Conservation (phyloP, 306 rosid genomes). For the Cercis canadensis region DNA sequence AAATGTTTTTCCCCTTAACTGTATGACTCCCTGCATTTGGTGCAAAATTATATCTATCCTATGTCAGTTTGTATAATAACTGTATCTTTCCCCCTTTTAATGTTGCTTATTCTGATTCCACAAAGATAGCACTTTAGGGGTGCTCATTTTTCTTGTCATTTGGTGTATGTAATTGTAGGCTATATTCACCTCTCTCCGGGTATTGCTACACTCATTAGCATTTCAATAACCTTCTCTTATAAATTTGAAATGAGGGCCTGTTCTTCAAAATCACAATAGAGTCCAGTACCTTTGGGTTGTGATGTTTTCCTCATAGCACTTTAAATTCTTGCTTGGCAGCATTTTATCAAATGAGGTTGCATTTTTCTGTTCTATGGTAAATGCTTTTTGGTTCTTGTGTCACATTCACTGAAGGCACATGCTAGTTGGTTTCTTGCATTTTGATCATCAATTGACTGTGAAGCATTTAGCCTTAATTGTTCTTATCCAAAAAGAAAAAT, state of each 20-base stretch:
- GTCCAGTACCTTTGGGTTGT: background rate
- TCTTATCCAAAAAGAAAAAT: too few relatives aligned
- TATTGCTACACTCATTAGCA: too few relatives aligned
- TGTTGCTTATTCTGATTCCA: background rate
- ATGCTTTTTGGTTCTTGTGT: too few relatives aligned
- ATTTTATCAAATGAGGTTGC: background rate
- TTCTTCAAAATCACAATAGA: background rate
- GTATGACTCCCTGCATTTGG: too few relatives aligned
- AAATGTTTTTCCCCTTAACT: too few relatives aligned
- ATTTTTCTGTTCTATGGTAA: background rate
- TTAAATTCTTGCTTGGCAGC: background rate
- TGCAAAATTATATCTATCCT: too few relatives aligned
- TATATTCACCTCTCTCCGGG: background rate
- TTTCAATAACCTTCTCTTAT: too few relatives aligned
- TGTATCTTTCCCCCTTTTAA: background rate
- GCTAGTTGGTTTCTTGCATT: too few relatives aligned
- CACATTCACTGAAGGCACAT: background rate
- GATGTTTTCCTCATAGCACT: background rate
- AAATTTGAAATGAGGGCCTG: constrained; percentile 11
- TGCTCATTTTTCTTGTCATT: background rate
- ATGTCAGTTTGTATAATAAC: background rate
- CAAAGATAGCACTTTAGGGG: background rate
- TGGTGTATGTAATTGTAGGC: background rate
- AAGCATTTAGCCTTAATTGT: too few relatives aligned
- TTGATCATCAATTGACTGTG: too few relatives aligned